Evolutionary conservation across 352 stramenopile genomes (phyloP), one percentile per base, ranked within the genome.

Genomic region (Achlya hypogyna): DNA sequence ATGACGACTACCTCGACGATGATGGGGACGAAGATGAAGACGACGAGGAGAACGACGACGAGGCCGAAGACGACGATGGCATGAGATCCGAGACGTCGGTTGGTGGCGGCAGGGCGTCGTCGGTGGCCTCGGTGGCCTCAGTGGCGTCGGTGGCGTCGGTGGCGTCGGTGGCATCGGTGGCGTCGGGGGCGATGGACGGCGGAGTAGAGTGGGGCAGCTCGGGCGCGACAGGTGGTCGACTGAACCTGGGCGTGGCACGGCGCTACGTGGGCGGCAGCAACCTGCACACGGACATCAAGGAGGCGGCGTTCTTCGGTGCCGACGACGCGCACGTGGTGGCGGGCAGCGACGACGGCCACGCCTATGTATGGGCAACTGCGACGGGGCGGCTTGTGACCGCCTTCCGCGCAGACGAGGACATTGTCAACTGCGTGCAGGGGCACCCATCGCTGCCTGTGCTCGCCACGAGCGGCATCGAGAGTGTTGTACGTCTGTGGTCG

Each of bases 231-330:
- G 78, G 72, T 0, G 69, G 73, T 1, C 34, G 49, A 0, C 80
- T 93, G 6, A 89, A 87, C 67, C 87, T 76, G 28, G 78, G 90
- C 38, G 75, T 84, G 16, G 72, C 87, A 16, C 75, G 78, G 32
- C 84, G 88, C 0, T 95, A 92, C 49, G 84, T 93, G 34, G 88
- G 88, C 5, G 92, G 92, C 58, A 90, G 84, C 74, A 96, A 96
- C 65, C 72, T 88, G 22, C 79, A 94, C 72, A 96, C 88, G 0
- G 88, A 95, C 38, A 96, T 96, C 69, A 96, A 96, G 69, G 87
- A 96, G 69, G 87, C 87, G 0, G 75, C 75, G 0, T 96, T 96
- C 62, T 91, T 96, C 42, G 88, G 88, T 0, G 76, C 76, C n/a
- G 91, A 94, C 43, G 88, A 93, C 56, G 78, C 76, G 34, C 93